Evolutionary conservation across 169 alveolate genomes (phyloP).

Genomic region (Eimeria falciformis): DNA sequence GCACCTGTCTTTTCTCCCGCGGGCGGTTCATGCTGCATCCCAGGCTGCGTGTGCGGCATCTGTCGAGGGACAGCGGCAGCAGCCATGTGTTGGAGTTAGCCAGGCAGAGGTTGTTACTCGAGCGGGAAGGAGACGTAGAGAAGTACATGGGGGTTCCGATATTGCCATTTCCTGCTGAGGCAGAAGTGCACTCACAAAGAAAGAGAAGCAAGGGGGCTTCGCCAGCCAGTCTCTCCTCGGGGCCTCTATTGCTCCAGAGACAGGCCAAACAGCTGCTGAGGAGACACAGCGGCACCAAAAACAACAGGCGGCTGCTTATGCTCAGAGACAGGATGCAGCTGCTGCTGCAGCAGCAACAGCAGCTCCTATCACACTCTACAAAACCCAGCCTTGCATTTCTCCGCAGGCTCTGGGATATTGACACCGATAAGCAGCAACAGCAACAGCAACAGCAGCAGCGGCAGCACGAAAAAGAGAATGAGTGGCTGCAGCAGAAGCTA

Average conservation of each 20-base stretch:
- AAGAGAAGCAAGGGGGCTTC: conserved; percentile 47
- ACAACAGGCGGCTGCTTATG: conserved; percentile 66
- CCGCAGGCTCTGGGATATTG: conserved; percentile 59
- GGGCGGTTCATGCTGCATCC: conserved; percentile 66
- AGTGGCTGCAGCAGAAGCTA: conserved; percentile 52
- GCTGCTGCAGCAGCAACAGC: conserved; percentile 9
- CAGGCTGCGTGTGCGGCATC: conserved; percentile 67
- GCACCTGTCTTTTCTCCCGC: conserved; percentile 32
- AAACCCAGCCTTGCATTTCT: conserved; percentile 11
- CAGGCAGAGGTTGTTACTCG: conserved; percentile 68
- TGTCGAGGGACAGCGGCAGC: conserved; percentile 75
- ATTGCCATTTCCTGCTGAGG: conserved; percentile 46
- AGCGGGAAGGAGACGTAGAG: conserved; percentile 72
- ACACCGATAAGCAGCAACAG: neutral
- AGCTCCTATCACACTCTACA: neutral
- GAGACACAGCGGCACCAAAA: conserved; percentile 58
- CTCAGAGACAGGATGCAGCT: conserved; percentile 39
- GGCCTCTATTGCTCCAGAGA: conserved; percentile 57
- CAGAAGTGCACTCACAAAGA: conserved; percentile 56
- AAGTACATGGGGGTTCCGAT: conserved; percentile 15
- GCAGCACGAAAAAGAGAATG: conserved; percentile 40
- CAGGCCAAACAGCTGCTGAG: conserved; percentile 61
- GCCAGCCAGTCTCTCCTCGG: conserved; percentile 22
- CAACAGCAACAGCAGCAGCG: conserved; percentile 36
- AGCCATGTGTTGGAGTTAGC: conserved; percentile 73